Base-by-base conservation (phyloP, 108 stramenopile species). In the Chaetoceros muelleri region DNA sequence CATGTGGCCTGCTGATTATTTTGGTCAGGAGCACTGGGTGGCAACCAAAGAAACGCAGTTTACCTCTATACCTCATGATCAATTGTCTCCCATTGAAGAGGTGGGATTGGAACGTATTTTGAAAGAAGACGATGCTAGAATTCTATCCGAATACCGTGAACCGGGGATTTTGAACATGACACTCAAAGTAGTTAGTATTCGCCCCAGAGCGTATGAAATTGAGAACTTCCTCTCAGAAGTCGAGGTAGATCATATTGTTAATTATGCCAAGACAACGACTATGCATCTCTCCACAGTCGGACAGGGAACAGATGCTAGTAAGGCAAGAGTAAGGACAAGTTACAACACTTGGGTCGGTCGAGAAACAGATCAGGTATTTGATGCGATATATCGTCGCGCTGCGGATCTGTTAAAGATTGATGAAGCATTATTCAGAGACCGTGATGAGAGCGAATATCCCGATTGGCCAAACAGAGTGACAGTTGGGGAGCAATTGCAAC, bases 161-260 rank as follows among this genome's bases (percentile, higher is more conserved):
- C 44, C 67, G 22, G 72, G 55, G n/a, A 27, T 54, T 27, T 60
- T 91, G 65, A 84, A 92, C 61, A 73, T 92, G 82, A 87, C 85
- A 2, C 54, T 92, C 16, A 76, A 57, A 51, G 90, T 81, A 1
- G 27, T 92, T 82, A 80, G 10, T 82, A 79, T 59, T 67, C 72
- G 18, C 21, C 90, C 90, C 10, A 81, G 92, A 5, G 93, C 75
- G 7, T 90, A 91, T 69, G 85, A 94, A 62, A 91, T 96, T 46
- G 47, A 61, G 10, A 78, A 94, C 58, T 90, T 96, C 49, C 64
- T 96, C 24, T 82, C 76, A 2, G 50, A 69, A n/a, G 58, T 64
- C 1, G 95, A 96, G 64, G 81, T 90, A 1, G 80, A 90, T 30
- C 85, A 90, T 64, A 90, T 96, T 54, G 52, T 94, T 56, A 65